Evolutionary conservation across 495 filamentous ascomycete genomes (phyloP), one percentile per base, ranked within the genome.

Genomic region (Annulohypoxylon nitens): DNA sequence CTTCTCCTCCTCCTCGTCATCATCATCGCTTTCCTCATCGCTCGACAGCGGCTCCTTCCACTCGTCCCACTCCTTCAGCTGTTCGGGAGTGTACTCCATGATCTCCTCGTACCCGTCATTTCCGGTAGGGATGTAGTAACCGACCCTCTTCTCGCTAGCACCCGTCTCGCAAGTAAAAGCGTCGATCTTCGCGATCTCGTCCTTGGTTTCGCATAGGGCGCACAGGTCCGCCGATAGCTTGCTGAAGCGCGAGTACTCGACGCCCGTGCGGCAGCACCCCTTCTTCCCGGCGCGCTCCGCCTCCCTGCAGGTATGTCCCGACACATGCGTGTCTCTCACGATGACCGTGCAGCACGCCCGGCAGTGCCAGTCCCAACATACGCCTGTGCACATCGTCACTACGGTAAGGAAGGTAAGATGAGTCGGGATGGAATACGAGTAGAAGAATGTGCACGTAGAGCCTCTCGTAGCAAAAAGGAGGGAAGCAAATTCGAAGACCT

Each of bases 351-450:
- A 7, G 65, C 77, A 79, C 7, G 8, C 0, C 10, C 18, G 2
- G 53, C 77, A 79, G 2, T 37, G 48, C 47, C 34, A 72, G 0
- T 61, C 14, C 58, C 71, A 68, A 2, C 25, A n/a, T 9, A 64
- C 59, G 0, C 71, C 64, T 0, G 73, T 75, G 10, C 77, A 79
- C 77, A 79, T 79, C 0, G 30, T 66, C 30, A 20, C 20, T 37
- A 8, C 4, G 39, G 41, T 69, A 25, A 12, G 37, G 48, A 18
- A n/a, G 34, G 55, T 51, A 18, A 18, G 2, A 41, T 0, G 14
- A 11, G 20, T 23, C 20, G 20, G 20, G 20, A 23, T 23, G 20
- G 20, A 23, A 23, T 23, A 23, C 20, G 20, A 23, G 33, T 34
- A 14, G 50, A 14, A 33, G 37, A 33, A 55, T 11, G 36, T 3